Conservation (phyloP, 306 rosid genomes). For the Geum urbanum region DNA sequence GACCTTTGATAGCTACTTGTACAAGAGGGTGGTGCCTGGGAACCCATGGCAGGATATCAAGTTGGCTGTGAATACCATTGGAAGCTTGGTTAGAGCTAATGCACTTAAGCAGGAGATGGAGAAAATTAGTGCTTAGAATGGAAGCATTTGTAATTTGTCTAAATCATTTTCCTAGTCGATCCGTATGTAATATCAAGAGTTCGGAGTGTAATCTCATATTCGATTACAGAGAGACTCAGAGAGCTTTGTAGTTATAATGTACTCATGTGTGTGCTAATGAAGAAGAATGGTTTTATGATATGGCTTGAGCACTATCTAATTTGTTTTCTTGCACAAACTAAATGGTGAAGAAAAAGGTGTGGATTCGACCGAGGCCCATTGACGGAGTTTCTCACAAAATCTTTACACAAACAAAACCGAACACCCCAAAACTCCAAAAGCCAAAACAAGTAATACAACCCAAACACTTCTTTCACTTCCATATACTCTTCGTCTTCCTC, state of each 20-base stretch:
- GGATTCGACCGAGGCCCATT: conserved; percentile 22
- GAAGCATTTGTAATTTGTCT: conserved; percentile 15
- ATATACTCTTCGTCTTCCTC: background rate
- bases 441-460: background rate
- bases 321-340: background rate
- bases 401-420: background rate
- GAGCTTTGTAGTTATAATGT: background rate
- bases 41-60: conserved; percentile 84
- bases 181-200: conserved; percentile 9
- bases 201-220: conserved; percentile 9
- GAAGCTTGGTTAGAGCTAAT: conserved; percentile 91
- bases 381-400: conserved; percentile 37
- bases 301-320: too few species aligned
- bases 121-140: conserved; percentile 56
- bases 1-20: conserved; percentile 94
- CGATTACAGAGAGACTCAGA: background rate
- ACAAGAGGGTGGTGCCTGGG: conserved; percentile 89
- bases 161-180: conserved; percentile 8
- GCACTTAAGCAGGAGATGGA: conserved; percentile 90
- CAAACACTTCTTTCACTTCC: background rate
- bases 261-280: background rate
- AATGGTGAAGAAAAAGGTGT: background rate
- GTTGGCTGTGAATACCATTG: conserved; percentile 91
- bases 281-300: background rate
- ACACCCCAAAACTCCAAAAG: conserved; percentile 13